A percentile compares a stretch with the other conserved stretches of the same genome.
These are phyloP conservation scores for Jamesozyma spencerorum DNA, from an alignment of 805 yeast species.

Conservation along the genomic window DNA sequence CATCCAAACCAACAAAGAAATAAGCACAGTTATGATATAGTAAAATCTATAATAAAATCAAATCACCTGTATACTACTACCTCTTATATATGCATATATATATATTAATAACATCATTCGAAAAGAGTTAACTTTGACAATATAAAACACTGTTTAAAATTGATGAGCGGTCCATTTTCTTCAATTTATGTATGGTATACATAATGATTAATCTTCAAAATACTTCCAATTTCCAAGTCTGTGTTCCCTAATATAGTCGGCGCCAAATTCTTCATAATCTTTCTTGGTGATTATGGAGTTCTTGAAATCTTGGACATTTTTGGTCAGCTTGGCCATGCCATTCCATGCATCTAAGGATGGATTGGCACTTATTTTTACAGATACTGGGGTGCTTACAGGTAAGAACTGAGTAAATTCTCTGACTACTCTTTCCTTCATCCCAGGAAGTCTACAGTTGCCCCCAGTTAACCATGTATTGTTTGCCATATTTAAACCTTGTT, in stretches of 20 bases:
- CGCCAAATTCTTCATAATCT: slow-evolving; percentile 83
- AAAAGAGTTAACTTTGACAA: no score
- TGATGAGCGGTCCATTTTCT: no score
- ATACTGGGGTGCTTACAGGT: slow-evolving; percentile 56
- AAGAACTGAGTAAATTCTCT: slow-evolving; percentile 61
- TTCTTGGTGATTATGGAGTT: slow-evolving; percentile 47
- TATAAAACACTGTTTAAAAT: no score
- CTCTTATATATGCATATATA: no score
- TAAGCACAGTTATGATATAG: slow-evolving; percentile 1
- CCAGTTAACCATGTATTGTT: slow-evolving; percentile 79
- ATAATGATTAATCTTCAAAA: slow-evolving; percentile 15
- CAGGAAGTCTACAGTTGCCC: slow-evolving; percentile 61
- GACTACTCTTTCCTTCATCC: slow-evolving; percentile 57
- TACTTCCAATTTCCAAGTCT: slow-evolving; percentile 51
- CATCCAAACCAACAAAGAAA: slow-evolving; percentile 14
- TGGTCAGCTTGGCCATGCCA: slow-evolving; percentile 82
- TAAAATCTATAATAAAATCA: background rate
- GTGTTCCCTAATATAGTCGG: slow-evolving; percentile 83
- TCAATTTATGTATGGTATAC: no score
- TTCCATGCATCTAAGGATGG: slow-evolving; percentile 83
- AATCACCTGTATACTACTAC: background rate
- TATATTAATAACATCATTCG: no score
- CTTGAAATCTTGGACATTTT: slow-evolving; percentile 35
- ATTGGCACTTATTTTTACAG: slow-evolving; percentile 54
- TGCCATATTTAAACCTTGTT: slow-evolving; percentile 18